Evolutionary conservation across 108 stramenopile species (phyloP), one percentile per base, ranked within the genome.

Genomic region (Conticribra guillardii): DNA sequence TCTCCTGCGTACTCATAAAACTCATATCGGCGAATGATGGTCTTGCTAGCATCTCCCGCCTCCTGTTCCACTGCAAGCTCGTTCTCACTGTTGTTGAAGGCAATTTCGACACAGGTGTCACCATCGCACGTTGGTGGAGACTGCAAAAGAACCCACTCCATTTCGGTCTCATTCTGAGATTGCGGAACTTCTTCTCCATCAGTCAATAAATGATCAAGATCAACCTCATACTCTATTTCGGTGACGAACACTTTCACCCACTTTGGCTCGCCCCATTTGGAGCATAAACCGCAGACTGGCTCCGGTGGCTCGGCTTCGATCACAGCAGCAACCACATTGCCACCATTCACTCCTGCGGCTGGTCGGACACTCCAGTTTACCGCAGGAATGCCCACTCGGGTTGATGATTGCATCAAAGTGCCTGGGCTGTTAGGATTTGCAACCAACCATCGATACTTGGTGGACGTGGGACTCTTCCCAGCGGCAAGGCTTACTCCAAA

Each of bases 371-470:
- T 9, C 37, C 37, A 41, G 37, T 41, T 5, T 11, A 41, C 37
- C 8, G 5, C 37, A 11, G 11, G 37, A 11, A 41, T 9, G 11
- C 37, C 37, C 11, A 41, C 37, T 41, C 37, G n/a, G n/a, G n/a
- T n/a, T n/a, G n/a, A n/a, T n/a, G n/a, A n/a, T n/a, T n/a, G n/a
- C n/a, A n/a, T n/a, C n/a, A n/a, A n/a, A n/a, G n/a, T n/a, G n/a
- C n/a, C n/a, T 23, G 55, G 55, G 19, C 16, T 23, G 32, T 31
- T 56, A 31, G 55, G 55, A 56, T 56, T 18, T 8, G 2, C 55
- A 56, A 56, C 32, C 55, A 56, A 31, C 55, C 55, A 56, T n/a
- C 29, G 55, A 30, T 56, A 56, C 29, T 56, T 56, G 2, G 55
- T 56, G 1, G 55, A 29, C 2, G 55, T 15, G 1, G 55, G 55